Conservation (phyloP, 305 asterid species). For the Plantago lanceolata region DNA sequence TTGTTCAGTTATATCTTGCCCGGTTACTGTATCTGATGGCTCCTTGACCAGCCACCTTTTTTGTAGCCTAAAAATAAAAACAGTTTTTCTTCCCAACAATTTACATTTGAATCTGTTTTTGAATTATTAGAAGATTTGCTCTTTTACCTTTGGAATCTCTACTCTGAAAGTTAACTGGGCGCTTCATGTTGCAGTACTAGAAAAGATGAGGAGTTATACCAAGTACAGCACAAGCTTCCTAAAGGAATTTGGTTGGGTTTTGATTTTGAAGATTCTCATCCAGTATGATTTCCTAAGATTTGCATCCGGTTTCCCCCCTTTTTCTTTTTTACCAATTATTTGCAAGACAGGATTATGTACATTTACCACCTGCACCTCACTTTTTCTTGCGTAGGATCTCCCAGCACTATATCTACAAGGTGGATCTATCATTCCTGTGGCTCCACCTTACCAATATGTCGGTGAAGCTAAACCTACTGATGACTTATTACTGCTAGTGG, state of each 20-base stretch:
- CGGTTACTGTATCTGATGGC: neutral
- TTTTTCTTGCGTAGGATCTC: slow-evolving; percentile 54
- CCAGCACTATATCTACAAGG: slow-evolving; percentile 83
- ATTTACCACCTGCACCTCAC: slow-evolving; percentile 12
- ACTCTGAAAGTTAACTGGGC: slow-evolving; percentile 5
- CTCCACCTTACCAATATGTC: slow-evolving; percentile 62
- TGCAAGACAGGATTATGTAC: slow-evolving; percentile 10
- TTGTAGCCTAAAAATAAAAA: neutral
- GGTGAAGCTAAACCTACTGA: slow-evolving; percentile 64
- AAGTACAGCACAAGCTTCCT: slow-evolving; percentile 63
- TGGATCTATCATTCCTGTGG: slow-evolving; percentile 81
- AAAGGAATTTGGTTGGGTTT: slow-evolving; percentile 78
- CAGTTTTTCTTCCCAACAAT: neutral
- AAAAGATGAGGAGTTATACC: slow-evolving; percentile 46
- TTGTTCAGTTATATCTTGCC: neutral
- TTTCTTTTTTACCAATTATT: neutral
- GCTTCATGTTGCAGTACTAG: slow-evolving; percentile 55
- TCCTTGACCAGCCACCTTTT: neutral
- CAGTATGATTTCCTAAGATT: slow-evolving; percentile 44
- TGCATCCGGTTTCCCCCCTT: neutral
- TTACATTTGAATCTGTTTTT: neutral
- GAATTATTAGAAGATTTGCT: slow-evolving; percentile 10
- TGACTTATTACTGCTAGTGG: slow-evolving; percentile 65
- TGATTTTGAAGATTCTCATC: slow-evolving; percentile 92
- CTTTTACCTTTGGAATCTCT: neutral